Evolutionary conservation across 805 yeast genomes (phyloP).

Genomic region (Wickerhamomyces bovis): DNA sequence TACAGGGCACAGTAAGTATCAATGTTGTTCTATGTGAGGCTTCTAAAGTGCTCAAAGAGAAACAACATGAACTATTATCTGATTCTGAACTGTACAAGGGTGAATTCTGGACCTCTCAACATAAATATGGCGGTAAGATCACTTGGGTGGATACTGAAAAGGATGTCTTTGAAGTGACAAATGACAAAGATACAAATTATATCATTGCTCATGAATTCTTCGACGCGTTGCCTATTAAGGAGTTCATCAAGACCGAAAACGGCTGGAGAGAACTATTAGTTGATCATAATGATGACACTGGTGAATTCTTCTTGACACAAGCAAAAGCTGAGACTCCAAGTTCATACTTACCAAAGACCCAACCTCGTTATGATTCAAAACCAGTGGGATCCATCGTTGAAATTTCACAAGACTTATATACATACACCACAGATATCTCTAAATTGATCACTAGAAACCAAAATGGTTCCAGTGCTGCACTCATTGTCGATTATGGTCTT

Average conservation of each 20-base stretch:
- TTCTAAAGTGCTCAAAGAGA: constrained; percentile 52
- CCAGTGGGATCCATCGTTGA: constrained; percentile 59
- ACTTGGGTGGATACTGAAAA: constrained; percentile 57
- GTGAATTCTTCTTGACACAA: constrained; percentile 47
- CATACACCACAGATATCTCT: constrained; percentile 48
- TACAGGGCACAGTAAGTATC: constrained; percentile 27
- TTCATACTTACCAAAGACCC: constrained; percentile 47
- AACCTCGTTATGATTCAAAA: constrained; percentile 44
- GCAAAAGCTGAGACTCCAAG: constrained; percentile 58
- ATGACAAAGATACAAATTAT: constrained; percentile 41
- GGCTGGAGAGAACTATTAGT: constrained; percentile 82
- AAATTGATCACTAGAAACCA: constrained; percentile 31
- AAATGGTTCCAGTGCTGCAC: constrained; percentile 50
- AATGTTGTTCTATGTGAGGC: constrained; percentile 62
- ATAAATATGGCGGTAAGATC: constrained; percentile 44
- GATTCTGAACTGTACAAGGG: constrained; percentile 16
- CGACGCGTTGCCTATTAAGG: constrained; percentile 78
- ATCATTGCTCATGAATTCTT: constrained; percentile 81
- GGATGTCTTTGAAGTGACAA: constrained; percentile 28
- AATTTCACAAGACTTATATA: constrained; percentile 67
- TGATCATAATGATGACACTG: constrained; percentile 34
- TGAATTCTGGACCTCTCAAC: constrained; percentile 12
- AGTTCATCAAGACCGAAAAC: constrained; percentile 51
- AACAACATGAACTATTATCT: constrained; percentile 50
- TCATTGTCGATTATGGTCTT: constrained; percentile 77